phyloP scores from a whole-genome alignment of 805 yeast genomes.

The Yamadazyma olivae region DNA sequence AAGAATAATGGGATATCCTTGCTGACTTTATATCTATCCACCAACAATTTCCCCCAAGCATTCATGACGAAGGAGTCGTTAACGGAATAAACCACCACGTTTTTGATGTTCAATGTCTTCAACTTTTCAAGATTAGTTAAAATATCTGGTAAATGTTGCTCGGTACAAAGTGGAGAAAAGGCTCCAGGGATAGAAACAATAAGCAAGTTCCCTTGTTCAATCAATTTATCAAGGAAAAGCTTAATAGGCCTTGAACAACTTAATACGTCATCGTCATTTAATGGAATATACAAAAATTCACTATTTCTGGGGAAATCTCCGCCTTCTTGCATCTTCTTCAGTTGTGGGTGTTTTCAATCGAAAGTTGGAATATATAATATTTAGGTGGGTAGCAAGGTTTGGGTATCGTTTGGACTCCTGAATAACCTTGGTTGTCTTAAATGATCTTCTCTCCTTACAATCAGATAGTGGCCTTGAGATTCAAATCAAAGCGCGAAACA shows the following conservation, averaged over 20 bases:
- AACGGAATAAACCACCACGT: conserved; percentile 34
- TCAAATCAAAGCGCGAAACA: no score
- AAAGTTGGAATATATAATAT: no score
- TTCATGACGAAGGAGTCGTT: conserved; percentile 42
- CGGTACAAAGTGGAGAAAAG: conserved; percentile 45
- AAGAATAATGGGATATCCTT: conserved; percentile 26
- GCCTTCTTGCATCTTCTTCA: conserved; percentile 22
- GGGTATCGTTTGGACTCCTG: no score
- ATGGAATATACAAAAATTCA: conserved; percentile 37
- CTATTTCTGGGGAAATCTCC: conserved; percentile 31
- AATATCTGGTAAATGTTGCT: conserved; percentile 40
- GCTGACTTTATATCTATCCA: conserved; percentile 20
- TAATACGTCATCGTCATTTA: conserved; percentile 27
- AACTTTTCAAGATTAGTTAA: conserved; percentile 27
- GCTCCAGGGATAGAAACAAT: conserved; percentile 43
- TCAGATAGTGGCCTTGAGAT: no score
- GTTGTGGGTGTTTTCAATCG: no score
- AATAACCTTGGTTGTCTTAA: no score
- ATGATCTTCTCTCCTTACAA: no score
- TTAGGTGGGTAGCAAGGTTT: no score
- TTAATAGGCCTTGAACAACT: conserved; percentile 34
- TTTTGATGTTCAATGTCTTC: conserved; percentile 25
- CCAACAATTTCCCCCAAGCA: conserved; percentile 44
- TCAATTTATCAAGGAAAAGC: conserved; percentile 30
- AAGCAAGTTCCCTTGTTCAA: conserved; percentile 24